Conservation (phyloP, 352 stramenopile genomes). For the Blastocystis sp. region DNA sequence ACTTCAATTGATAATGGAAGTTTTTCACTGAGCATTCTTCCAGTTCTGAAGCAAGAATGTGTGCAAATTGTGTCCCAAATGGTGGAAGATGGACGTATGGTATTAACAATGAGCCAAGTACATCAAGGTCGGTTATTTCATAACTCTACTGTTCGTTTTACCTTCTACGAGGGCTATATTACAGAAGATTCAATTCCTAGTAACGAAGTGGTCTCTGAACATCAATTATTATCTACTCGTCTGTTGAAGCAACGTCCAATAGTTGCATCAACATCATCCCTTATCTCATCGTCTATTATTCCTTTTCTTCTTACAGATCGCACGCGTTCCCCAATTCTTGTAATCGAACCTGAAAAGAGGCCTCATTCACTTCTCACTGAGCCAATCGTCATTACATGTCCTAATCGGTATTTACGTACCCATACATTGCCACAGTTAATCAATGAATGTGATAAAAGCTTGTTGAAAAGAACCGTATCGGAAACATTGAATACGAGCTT, state of each 20-base stretch:
- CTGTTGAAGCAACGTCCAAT: not conserved
- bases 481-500: not conserved
- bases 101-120: not conserved
- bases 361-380: not conserved
- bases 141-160: not conserved
- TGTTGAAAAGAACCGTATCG: not conserved
- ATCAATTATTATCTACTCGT: not conserved
- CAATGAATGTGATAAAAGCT: not conserved
- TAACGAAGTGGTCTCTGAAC: not conserved
- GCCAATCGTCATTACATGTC: not conserved
- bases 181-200: not conserved
- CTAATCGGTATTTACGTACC: not conserved
- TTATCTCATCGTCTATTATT: not conserved
- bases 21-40: not conserved
- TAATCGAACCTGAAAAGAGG: not conserved
- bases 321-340: not conserved
- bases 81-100: conserved; percentile 5
- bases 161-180: not conserved
- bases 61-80: not conserved
- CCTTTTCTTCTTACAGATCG: not conserved
- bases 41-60: not conserved
- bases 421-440: not conserved
- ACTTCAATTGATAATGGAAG: not conserved
- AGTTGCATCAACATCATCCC: not conserved
- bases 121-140: not conserved